Percentiles rank a stretch among this genome's conserved stretches.
These are phyloP conservation scores for Fusarium robinianum DNA, from an alignment of 2,329 filamentous ascomycete species.

Conservation along the genomic window DNA sequence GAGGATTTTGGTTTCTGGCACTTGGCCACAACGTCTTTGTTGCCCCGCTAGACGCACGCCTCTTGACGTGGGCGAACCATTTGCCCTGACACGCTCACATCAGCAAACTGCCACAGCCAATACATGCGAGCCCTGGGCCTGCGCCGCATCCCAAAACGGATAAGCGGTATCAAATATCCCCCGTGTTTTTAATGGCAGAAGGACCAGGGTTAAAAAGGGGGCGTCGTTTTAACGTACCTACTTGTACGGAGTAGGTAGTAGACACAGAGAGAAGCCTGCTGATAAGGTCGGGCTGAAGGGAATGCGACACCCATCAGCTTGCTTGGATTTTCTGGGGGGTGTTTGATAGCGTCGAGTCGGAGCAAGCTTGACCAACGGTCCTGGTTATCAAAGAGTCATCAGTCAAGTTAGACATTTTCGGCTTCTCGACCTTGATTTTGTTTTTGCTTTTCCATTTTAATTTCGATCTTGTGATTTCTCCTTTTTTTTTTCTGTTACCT, in stretches of 20 bases:
- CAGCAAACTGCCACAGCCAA: constrained; percentile 6
- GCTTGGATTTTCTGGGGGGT: constrained; percentile 6
- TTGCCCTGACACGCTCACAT: background rate
- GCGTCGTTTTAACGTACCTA: constrained; percentile 19
- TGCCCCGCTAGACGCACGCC: constrained; percentile 18
- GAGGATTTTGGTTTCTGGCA: constrained; percentile 5
- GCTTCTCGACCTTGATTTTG: too few species aligned
- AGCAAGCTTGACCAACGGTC: constrained; percentile 12
- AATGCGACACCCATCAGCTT: constrained; percentile 20
- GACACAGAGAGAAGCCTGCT: constrained; percentile 25
- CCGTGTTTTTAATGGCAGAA: constrained; percentile 16
- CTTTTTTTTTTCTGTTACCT: constrained; percentile 12
- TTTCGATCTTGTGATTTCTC: constrained; percentile 18
- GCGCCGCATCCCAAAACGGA: constrained; percentile 17
- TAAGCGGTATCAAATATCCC: constrained; percentile 12
- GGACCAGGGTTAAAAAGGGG: too few species aligned
- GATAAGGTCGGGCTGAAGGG: constrained; percentile 32
- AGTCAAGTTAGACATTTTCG: constrained; percentile 1
- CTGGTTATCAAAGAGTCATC: constrained; percentile 13
- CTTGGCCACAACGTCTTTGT: constrained; percentile 15
- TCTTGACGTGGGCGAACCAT: constrained; percentile 1
- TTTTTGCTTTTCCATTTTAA: too few species aligned
- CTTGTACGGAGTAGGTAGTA: too few species aligned
- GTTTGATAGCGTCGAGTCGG: constrained; percentile 6
- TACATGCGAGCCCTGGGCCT: background rate